Percentiles rank a stretch among this genome's conserved stretches.
Conservation (phyloP, 345 rosid genomes). For the Moricandia arvensis region DNA sequence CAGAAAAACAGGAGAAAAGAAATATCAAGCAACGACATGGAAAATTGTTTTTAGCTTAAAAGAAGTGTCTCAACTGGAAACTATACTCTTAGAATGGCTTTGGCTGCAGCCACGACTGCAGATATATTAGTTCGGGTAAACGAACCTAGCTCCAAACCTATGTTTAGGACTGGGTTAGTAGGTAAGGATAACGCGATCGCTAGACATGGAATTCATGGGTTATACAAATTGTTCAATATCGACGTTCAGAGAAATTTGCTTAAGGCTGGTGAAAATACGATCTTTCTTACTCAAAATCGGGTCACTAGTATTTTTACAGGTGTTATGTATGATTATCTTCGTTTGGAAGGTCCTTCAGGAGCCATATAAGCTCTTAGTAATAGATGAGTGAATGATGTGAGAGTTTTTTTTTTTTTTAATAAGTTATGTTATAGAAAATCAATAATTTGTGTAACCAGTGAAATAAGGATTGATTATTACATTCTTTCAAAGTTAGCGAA, state of each 20-base stretch:
- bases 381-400: neutral
- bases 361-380: neutral
- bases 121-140: constrained; percentile 41
- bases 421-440: neutral
- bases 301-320: constrained; percentile 40
- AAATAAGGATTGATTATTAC: neutral
- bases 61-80: constrained; percentile 32
- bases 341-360: constrained; percentile 59
- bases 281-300: constrained; percentile 64
- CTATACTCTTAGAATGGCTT: constrained; percentile 67
- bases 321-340: constrained; percentile 83
- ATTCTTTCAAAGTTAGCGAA: neutral
- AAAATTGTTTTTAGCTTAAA: constrained; percentile 49
- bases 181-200: constrained; percentile 39
- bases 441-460: neutral
- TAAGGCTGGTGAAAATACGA: constrained; percentile 43
- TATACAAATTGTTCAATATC: constrained; percentile 51
- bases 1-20: constrained; percentile 44
- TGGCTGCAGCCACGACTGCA: constrained; percentile 61
- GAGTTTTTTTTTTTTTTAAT: neutral
- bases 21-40: constrained; percentile 60
- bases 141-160: constrained; percentile 6
- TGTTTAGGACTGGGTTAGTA: constrained; percentile 23
- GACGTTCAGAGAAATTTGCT: constrained; percentile 41
- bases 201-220: constrained; percentile 40